A percentile compares a stretch with the other conserved stretches of the same genome.
These are phyloP conservation scores for Brassica nigra DNA, from an alignment of 345 rosid species.

Conservation along the genomic window DNA sequence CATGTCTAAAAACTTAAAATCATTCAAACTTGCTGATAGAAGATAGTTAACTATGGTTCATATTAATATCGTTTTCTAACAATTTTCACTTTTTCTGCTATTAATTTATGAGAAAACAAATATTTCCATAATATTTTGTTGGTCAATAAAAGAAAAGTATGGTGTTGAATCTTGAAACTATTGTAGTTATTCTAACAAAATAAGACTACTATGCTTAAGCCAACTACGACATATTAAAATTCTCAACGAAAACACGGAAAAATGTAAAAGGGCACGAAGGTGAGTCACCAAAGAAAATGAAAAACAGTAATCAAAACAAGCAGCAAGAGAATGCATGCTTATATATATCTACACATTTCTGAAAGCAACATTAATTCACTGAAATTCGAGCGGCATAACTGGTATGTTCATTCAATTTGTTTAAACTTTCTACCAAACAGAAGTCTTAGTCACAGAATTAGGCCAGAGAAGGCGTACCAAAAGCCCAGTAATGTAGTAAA, in stretches of 20 bases:
- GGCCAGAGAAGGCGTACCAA: constrained; percentile 55
- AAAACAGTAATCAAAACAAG: neutral
- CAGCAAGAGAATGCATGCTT: constrained; percentile 11
- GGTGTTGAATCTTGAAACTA: no score
- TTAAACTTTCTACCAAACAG: neutral
- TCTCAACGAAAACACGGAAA: no score
- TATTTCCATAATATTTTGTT: neutral
- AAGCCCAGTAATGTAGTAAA: constrained; percentile 92
- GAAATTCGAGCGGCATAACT: neutral
- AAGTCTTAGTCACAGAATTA: constrained; percentile 12
- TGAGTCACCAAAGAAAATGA: neutral
- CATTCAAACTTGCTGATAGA: neutral
- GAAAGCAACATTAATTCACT: constrained; percentile 9
- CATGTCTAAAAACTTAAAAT: neutral
- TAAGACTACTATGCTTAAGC: no score
- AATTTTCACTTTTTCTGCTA: neutral
- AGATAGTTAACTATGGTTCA: neutral
- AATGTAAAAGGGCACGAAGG: no score
- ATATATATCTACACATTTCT: neutral
- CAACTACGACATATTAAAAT: no score
- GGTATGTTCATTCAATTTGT: constrained; percentile 6
- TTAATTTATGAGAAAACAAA: neutral
- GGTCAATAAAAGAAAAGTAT: neutral
- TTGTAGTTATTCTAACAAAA: no score
- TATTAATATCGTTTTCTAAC: neutral